A percentile compares a stretch with the other conserved stretches of the same genome.
phyloP scores from a whole-genome alignment of 805 yeast genomes.

The Teunomyces lycoperdinae region DNA sequence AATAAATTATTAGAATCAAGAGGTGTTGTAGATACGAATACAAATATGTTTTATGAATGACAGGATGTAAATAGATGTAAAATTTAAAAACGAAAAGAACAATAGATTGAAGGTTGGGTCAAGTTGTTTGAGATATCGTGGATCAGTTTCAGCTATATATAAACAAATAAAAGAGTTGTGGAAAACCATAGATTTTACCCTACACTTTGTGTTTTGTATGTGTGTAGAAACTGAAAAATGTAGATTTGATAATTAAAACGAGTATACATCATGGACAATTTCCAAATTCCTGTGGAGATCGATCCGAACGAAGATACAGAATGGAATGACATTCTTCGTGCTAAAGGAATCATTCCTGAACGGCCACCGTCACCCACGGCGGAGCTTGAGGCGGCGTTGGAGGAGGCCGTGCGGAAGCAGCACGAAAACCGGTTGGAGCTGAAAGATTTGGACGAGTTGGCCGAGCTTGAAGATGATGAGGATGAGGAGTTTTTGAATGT shows the following conservation, averaged over 20 bases:
- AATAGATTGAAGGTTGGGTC: too few relatives aligned
- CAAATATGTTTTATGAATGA: too few relatives aligned
- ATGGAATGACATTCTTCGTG: slow-evolving; percentile 94
- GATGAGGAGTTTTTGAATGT: slow-evolving; percentile 83
- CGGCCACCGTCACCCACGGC: slow-evolving; percentile 86
- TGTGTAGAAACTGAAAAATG: too few relatives aligned
- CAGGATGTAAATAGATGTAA: too few relatives aligned
- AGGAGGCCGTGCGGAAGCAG: slow-evolving; percentile 74
- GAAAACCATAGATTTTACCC: neutral
- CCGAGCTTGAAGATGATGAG: slow-evolving; percentile 86
- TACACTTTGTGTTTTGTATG: neutral
- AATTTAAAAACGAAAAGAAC: too few relatives aligned
- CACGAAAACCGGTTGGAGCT: slow-evolving; percentile 81
- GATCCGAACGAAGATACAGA: slow-evolving; percentile 97
- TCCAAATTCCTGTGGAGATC: slow-evolving; percentile 75
- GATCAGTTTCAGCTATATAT: too few relatives aligned
- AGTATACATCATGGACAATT: slow-evolving; percentile 8
- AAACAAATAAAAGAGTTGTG: neutral
- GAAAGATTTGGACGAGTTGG: slow-evolving; percentile 76
- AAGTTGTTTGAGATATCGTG: too few relatives aligned
- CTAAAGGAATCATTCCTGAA: slow-evolving; percentile 89
- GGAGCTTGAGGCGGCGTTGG: slow-evolving; percentile 82
- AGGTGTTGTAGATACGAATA: neutral
- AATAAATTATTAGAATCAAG: neutral
- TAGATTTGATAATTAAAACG: too few relatives aligned